Evolutionary conservation across 495 filamentous ascomycete species (phyloP).

Genomic region (Hypoxylon trugodes): DNA sequence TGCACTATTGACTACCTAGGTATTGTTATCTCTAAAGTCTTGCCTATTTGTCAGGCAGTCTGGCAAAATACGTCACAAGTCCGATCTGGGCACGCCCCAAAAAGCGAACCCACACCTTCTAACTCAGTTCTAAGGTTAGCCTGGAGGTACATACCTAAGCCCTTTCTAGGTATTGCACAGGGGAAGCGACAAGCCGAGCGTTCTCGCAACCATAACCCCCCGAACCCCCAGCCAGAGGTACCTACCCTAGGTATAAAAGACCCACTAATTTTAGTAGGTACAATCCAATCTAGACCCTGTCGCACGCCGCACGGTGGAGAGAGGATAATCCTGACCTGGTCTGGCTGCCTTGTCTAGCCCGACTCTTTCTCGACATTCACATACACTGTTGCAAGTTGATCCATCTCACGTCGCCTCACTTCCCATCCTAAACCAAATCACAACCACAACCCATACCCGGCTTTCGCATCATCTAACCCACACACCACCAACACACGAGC

Average conservation of each 20-base stretch:
- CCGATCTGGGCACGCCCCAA: neutral
- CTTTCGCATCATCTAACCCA: slow-evolving; percentile 23
- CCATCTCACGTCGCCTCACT: slow-evolving; percentile 30
- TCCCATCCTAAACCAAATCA: slow-evolving; percentile 16
- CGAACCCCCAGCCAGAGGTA: too few species aligned
- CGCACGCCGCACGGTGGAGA: too few species aligned
- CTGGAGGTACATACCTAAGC: too few species aligned
- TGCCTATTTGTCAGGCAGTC: too few species aligned
- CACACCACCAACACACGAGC: too few species aligned
- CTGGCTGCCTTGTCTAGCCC: slow-evolving; percentile 34
- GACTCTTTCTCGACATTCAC: slow-evolving; percentile 27
- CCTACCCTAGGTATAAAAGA: too few species aligned
- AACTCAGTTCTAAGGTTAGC: neutral
- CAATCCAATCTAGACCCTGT: slow-evolving; percentile 32
- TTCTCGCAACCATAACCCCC: neutral
- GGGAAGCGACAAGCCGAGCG: neutral
- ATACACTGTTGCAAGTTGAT: too few species aligned
- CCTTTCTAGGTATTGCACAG: too few species aligned
- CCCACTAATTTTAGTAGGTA: too few species aligned
- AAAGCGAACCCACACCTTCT: neutral
- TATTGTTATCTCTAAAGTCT: neutral
- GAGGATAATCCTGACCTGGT: slow-evolving; percentile 29
- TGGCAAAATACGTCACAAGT: slow-evolving; percentile 10
- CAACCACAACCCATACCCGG: slow-evolving; percentile 15
- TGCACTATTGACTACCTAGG: too few species aligned